Conservation (phyloP, 2,329 filamentous ascomycete genomes). For the Fonsecaea erecta region DNA sequence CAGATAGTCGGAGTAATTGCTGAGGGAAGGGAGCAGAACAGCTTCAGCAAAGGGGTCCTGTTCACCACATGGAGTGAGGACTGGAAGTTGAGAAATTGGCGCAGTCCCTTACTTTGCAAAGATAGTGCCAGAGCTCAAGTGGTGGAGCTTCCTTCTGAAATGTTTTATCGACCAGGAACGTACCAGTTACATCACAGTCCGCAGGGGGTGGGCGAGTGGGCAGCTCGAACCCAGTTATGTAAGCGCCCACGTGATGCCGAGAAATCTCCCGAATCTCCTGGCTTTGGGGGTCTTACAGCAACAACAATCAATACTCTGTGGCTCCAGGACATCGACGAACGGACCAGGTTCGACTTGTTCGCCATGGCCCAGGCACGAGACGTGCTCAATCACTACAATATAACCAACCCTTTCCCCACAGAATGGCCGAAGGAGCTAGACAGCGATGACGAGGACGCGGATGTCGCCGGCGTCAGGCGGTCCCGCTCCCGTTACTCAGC, state of each 20-base stretch:
- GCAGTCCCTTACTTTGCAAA: conserved; percentile 2
- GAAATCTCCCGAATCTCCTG: conserved; percentile 29
- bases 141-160: conserved; percentile 27
- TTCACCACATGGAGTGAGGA: conserved; percentile 27
- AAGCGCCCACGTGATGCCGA: conserved; percentile 15
- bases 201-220: conserved; percentile 4
- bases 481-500: conserved; percentile 83
- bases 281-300: conserved; percentile 36
- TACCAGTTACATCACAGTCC: conserved; percentile 28
- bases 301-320: conserved; percentile 32
- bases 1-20: conserved; percentile 9
- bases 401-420: conserved; percentile 75
- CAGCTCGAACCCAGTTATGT: not conserved
- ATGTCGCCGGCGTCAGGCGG: conserved; percentile 49
- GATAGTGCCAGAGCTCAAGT: conserved; percentile 2
- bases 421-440: conserved; percentile 88
- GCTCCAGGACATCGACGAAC: conserved; percentile 23
- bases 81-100: not conserved
- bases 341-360: conserved; percentile 24
- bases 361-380: conserved; percentile 71
- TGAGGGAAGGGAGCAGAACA: conserved; percentile 34
- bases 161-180: conserved; percentile 23
- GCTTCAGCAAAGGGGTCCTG: conserved; percentile 37
- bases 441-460: conserved; percentile 62
- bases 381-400: conserved; percentile 87